These are phyloP conservation scores for Aspergillus quadrilineatus DNA, from an alignment of 2,329 filamentous ascomycete genomes.

Conservation along the genomic window DNA sequence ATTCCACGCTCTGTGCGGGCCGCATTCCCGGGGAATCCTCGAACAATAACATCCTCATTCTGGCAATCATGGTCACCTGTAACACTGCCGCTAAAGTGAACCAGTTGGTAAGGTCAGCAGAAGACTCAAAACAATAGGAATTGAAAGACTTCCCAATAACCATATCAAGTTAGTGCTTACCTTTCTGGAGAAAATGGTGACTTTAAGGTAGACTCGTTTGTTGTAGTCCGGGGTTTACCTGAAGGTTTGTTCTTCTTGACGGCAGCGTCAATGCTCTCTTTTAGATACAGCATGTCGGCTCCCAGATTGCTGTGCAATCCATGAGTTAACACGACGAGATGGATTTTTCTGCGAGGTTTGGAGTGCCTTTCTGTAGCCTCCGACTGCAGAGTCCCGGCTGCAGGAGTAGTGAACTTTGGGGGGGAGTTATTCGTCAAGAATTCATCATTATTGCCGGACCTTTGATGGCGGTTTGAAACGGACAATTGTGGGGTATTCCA, in stretches of 20 bases:
- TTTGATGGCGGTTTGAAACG: conserved; percentile 48
- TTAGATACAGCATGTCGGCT: conserved; percentile 94
- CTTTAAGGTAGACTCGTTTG: neutral
- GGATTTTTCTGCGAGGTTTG: conserved; percentile 56
- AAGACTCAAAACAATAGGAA: neutral
- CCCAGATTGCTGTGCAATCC: conserved; percentile 94
- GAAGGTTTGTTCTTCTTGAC: conserved; percentile 60
- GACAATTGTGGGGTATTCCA: conserved; percentile 92
- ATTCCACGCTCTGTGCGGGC: conserved; percentile 91
- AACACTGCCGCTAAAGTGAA: neutral
- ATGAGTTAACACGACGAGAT: conserved; percentile 89
- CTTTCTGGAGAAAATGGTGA: no score
- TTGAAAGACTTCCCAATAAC: no score
- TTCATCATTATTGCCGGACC: conserved; percentile 11
- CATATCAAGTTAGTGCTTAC: neutral
- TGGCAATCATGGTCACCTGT: conserved; percentile 28
- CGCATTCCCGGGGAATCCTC: conserved; percentile 86
- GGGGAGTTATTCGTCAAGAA: no score
- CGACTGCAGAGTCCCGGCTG: neutral
- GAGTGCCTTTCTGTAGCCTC: conserved; percentile 16
- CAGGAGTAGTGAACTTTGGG: conserved; percentile 41
- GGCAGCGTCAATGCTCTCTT: conserved; percentile 83
- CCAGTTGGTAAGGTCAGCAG: neutral
- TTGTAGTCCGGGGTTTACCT: neutral
- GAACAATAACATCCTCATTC: conserved; percentile 76